Percentiles rank a stretch among this genome's conserved stretches.
These are phyloP conservation scores for Erysimum cheiri DNA, from an alignment of 441 rosid species.

Conservation along the genomic window DNA sequence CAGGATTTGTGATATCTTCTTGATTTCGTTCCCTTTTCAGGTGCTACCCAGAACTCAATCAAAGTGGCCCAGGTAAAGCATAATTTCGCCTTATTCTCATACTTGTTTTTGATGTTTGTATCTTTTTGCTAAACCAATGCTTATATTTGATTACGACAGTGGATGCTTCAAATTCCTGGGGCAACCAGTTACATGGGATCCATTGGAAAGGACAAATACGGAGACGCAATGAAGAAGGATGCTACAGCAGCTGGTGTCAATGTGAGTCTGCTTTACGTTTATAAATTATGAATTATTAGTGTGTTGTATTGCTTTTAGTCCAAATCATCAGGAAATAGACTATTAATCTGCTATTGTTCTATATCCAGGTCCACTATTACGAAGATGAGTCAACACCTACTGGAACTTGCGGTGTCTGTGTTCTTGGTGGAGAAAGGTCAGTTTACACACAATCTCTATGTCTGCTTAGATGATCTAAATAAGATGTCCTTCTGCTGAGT, in stretches of 20 bases:
- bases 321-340: not conserved
- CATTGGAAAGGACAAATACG: constrained; percentile 93
- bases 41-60: constrained; percentile 68
- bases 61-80: constrained; percentile 86
- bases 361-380: constrained; percentile 68
- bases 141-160: constrained; percentile 51
- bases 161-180: constrained; percentile 97
- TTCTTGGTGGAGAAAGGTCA: constrained; percentile 93
- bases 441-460: constrained; percentile 27
- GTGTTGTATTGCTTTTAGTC: not conserved
- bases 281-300: not conserved
- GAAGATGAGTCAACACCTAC: constrained; percentile 86
- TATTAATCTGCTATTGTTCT: constrained; percentile 2
- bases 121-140: not conserved
- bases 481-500: constrained; percentile 2
- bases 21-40: constrained; percentile 23
- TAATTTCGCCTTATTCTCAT: not conserved
- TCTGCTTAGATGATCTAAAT: constrained; percentile 4
- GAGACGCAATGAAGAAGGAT: constrained; percentile 93
- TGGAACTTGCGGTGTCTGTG: constrained; percentile 97
- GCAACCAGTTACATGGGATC: constrained; percentile 92
- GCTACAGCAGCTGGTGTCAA: constrained; percentile 79
- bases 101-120: not conserved
- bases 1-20: constrained; percentile 8
- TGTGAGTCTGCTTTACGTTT: constrained; percentile 47